phyloP scores from a whole-genome alignment of 2,329 filamentous ascomycete genomes.

The Aspergillus sp. region DNA sequence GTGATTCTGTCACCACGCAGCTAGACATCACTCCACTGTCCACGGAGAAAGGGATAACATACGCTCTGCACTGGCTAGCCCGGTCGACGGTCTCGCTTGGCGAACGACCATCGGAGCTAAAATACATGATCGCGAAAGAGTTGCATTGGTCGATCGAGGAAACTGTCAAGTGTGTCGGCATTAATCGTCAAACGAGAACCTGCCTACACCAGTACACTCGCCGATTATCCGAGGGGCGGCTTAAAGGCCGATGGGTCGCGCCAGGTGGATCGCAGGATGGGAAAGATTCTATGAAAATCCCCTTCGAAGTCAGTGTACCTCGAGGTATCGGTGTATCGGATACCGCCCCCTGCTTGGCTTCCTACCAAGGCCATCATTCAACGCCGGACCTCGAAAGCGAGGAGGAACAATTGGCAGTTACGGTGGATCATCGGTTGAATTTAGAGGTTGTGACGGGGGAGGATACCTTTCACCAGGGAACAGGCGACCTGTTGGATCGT shows the following conservation, averaged over 20 bases:
- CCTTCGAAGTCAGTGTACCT: neutral
- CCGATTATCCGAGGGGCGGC: neutral
- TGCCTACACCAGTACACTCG: neutral
- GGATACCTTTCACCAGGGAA: neutral
- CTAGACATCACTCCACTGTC: neutral
- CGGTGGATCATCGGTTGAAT: neutral
- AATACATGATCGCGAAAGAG: neutral
- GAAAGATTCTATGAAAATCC: neutral
- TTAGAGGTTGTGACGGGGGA: constrained; percentile 1
- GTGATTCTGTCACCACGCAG: neutral
- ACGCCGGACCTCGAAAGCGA: neutral
- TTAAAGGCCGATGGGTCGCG: neutral
- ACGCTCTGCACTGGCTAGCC: neutral
- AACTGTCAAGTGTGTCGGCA: neutral
- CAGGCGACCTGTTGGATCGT: neutral
- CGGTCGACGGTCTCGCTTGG: neutral
- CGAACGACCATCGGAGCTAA: neutral
- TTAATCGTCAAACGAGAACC: no score
- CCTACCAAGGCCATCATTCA: neutral
- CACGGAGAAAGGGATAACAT: neutral
- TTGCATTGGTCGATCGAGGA: neutral
- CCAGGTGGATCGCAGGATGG: neutral
- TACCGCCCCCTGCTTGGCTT: neutral
- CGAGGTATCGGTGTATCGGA: neutral
- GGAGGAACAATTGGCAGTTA: neutral